Evolutionary conservation across 768 basidiomycete species (phyloP).

Genomic region (Pleurotus djamor): DNA sequence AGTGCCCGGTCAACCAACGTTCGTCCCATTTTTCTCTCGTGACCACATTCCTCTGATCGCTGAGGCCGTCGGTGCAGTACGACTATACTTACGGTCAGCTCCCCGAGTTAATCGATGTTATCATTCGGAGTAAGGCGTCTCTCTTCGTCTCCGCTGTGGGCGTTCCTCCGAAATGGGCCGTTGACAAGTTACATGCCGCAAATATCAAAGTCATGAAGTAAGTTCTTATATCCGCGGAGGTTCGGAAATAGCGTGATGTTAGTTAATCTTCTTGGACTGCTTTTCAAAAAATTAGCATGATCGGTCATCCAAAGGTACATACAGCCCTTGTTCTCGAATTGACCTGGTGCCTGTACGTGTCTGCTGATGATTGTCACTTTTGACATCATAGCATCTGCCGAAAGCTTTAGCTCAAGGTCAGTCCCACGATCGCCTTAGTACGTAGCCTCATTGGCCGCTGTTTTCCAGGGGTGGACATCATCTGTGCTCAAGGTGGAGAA

Average conservation of each 20-base stretch:
- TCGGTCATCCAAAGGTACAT: conserved; percentile 79
- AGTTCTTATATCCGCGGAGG: conserved; percentile 18
- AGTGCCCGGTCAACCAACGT: conserved; percentile 82
- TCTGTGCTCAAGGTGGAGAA: conserved; percentile 86
- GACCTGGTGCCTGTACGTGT: not conserved
- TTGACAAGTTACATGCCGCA: conserved; percentile 78
- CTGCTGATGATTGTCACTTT: no score
- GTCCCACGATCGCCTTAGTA: not conserved
- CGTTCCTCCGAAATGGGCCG: conserved; percentile 73
- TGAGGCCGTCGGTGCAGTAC: conserved; percentile 22
- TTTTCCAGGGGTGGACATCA: conserved; percentile 74
- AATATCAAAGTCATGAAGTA: conserved; percentile 86
- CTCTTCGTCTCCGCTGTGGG: conserved; percentile 85
- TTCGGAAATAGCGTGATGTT: not conserved
- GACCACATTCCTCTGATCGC: conserved; percentile 15
- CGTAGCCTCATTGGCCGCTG: not conserved
- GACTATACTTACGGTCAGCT: conserved; percentile 86
- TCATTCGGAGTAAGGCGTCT: conserved; percentile 68
- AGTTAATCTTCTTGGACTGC: conserved; percentile 1
- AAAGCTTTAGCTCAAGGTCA: conserved; percentile 73
- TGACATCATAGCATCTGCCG: conserved; percentile 58
- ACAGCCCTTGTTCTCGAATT: not conserved
- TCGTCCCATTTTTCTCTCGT: conserved; percentile 2
- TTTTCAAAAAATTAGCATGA: conserved; percentile 46
- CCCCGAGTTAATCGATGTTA: conserved; percentile 72